Base-by-base conservation (phyloP, 805 yeast genomes). In the Wickerhamomyces mucosus region DNA sequence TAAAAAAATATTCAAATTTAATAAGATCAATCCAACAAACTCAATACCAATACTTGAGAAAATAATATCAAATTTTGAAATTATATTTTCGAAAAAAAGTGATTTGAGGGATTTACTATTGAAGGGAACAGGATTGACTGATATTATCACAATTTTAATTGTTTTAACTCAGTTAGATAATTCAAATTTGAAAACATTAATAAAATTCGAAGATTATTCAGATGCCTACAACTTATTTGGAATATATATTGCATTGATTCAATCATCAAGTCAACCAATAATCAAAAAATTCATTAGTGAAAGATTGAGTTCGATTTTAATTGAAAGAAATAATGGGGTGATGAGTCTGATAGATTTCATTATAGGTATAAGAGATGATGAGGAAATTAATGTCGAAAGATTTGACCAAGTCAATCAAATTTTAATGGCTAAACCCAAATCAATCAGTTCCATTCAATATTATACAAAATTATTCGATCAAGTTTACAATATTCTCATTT, bases 291-390 rank as follows among this genome's bases (percentile, higher is more conserved):
- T 65, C 35, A 61, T 82, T 4, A 52, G 78, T 29, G 37, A 55
- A 1, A 60, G 66, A 29, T 59, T 89, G 4, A 68, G 78, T 1
- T 38, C 51, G 4, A 53, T 84, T 18, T 79, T 81, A 1, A 50
- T 72, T 15, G 53, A 64, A 26, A 65, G 94, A 16, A 53, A 67
- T 1, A 77, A 79, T 45, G 96, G 97, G 0, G 73, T 92, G 2
- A 55, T 70, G 18, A 66, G 86, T 2, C 55, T 89, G 30, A 64
- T 86, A 18, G 96, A 89, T 52, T 74, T 82, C 39, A 63, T 82
- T 1, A 60, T 81, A 11, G 95, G 95, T 0, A 60, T 82, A 17
- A 61, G 95, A 35, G 94, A 84, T 26, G 64, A 67, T 33, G 89
- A 79, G 34, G 75, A 73, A 10, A 55, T 85, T 11, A 76, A 75